Conservation (phyloP, 805 yeast genomes). For the Ogataea nakhonphanomensis region DNA sequence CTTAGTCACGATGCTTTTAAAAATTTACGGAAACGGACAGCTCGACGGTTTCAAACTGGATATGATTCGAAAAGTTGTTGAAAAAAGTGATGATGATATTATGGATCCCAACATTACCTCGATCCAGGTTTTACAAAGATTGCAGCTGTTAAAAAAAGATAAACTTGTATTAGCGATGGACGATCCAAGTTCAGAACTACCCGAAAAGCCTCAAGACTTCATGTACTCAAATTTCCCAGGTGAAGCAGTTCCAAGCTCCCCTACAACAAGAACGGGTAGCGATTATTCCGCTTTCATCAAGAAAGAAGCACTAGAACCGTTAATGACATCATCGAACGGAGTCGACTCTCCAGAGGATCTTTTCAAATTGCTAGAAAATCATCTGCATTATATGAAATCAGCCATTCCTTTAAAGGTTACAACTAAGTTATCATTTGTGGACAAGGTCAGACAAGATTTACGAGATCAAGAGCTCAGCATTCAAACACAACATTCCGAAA, state of each 20-base stretch:
- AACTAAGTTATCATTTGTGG: conserved; percentile 19
- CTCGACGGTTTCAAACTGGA: conserved; percentile 26
- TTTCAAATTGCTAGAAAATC: conserved; percentile 10
- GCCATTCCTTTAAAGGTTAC: conserved; percentile 16
- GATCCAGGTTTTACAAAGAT: conserved; percentile 11
- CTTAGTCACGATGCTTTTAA: conserved; percentile 25
- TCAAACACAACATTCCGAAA: conserved; percentile 1
- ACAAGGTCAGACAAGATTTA: conserved; percentile 16
- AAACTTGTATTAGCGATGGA: neutral
- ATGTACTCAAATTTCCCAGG: conserved; percentile 6
- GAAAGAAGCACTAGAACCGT: conserved; percentile 13
- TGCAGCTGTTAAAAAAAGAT: conserved; percentile 11
- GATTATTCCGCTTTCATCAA: conserved; percentile 10
- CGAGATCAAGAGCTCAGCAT: conserved; percentile 19
- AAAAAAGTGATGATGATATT: conserved; percentile 3
- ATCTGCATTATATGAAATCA: conserved; percentile 11
- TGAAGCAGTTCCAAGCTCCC: conserved; percentile 9
- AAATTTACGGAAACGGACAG: conserved; percentile 25
- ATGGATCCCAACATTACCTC: conserved; percentile 10
- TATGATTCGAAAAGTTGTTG: conserved; percentile 19
- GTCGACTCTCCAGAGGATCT: conserved; percentile 19
- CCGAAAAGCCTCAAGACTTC: conserved; percentile 4
- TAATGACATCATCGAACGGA: conserved; percentile 4
- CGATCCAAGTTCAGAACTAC: neutral
- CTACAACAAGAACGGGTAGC: conserved; percentile 9